Base-by-base conservation (phyloP, 495 filamentous ascomycete species). In the Saxophila tyrrhenica region DNA sequence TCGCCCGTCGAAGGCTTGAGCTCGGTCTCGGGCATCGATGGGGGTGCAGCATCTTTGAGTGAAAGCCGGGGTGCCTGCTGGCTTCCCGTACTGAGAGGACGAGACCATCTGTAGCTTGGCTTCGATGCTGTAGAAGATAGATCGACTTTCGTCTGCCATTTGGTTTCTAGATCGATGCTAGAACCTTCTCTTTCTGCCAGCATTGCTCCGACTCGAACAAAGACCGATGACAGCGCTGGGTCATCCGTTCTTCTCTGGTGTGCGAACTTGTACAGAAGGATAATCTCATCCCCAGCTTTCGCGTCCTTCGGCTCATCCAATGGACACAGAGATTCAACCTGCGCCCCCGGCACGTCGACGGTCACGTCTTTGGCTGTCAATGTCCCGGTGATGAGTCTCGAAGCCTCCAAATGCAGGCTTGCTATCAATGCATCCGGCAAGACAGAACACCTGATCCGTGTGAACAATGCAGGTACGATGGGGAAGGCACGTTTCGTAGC, bases 401-500 rank as follows among this genome's bases (percentile, higher is more conserved):
- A 48, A 10, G 44, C 45, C 29, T 60, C 58, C 3, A 60, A 16
- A 35, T 60, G 53, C 23, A 60, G 54, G 35, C 48, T 53, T 2
- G 54, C 58, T n/a, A 60, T 43, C 21, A 50, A 29, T 42, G 20
- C 17, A 25, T 52, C 48, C 16, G 53, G 41, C 22, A 57, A 10
- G 24, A 13, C 38, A 19, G 48, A 48, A 23, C 42, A 60, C 22
- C 24, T 39, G 11, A 60, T 41, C 11, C 49, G 20, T 13, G 53
- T 52, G 39, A 52, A 60, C 25, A 60, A 19, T 7, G 58, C 58
- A 24, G 54, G 53, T 17, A 53, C 20, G 11, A 47, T 53, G 13
- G 58, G 58, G 21, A 60, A 60, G 3, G 58, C 58, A 11, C 58
- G 58, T 39, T 60, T 60, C 23, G 58, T 44, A n/a, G 58, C 54